A percentile compares a stretch with the other conserved stretches of the same genome.
Conservation (phyloP, 768 basidiomycete species). For the Phylloporus sp. region DNA sequence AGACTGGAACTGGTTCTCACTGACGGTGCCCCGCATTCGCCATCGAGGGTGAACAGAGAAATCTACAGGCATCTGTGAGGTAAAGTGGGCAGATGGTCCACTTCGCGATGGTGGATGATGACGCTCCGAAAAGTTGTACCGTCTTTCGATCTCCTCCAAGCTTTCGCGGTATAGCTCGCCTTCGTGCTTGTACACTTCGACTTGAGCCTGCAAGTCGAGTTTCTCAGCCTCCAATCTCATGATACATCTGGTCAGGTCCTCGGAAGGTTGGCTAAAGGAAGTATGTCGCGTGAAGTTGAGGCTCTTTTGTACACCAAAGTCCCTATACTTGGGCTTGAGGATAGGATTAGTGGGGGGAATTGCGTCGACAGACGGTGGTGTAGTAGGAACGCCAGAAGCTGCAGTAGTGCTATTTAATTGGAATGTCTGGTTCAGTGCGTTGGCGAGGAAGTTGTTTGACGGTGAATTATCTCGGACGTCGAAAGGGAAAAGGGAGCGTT, state of each 20-base stretch:
- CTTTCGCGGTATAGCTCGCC: slow-evolving; percentile 3
- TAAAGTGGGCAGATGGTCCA: slow-evolving; percentile 1
- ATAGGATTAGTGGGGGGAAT: slow-evolving; percentile 1
- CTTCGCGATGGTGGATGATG: neutral
- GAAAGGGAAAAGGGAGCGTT: neutral
- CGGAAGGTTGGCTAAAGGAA: neutral
- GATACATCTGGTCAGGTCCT: slow-evolving; percentile 11
- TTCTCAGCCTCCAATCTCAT: slow-evolving; percentile 18
- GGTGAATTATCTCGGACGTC: neutral
- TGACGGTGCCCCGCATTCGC: slow-evolving; percentile 4
- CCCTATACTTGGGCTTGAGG: slow-evolving; percentile 12
- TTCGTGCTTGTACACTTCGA: slow-evolving; percentile 7
- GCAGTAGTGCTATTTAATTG: slow-evolving; percentile 18
- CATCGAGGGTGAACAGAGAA: slow-evolving; percentile 16
- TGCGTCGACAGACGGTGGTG: slow-evolving; percentile 2
- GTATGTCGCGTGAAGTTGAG: slow-evolving; percentile 19
- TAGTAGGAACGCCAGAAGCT: slow-evolving; percentile 6
- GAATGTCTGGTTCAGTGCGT: slow-evolving; percentile 28
- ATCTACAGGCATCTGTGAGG: neutral
- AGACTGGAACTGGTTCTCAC: neutral
- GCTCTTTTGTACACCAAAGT: slow-evolving; percentile 23
- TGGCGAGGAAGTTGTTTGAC: slow-evolving; percentile 15
- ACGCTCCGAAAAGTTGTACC: slow-evolving; percentile 1
- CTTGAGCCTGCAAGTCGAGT: slow-evolving; percentile 5
- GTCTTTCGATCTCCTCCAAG: slow-evolving; percentile 11